phyloP scores from a whole-genome alignment of 441 rosid species.

The Cnidoscolus chayamansa region DNA sequence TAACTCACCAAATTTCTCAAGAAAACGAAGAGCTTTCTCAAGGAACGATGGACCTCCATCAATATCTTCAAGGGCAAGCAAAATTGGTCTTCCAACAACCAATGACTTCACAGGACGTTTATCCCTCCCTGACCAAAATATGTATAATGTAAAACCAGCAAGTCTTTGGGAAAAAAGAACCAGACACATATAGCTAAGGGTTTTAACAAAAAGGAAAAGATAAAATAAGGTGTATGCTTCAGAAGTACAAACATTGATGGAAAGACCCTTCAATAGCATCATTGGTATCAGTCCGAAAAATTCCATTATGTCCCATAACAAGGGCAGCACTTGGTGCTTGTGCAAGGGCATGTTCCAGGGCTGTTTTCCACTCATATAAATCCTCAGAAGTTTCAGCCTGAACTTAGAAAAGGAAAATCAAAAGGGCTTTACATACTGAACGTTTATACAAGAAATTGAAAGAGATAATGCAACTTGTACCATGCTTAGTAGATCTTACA shows the following conservation, averaged over 20 bases:
- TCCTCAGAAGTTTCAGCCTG: slow-evolving; percentile 97
- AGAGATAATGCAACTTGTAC: not conserved
- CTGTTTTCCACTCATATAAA: slow-evolving; percentile 91
- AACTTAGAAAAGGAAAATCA: slow-evolving; percentile 20
- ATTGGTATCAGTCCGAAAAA: slow-evolving; percentile 65
- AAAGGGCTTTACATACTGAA: slow-evolving; percentile 9
- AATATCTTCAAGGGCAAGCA: slow-evolving; percentile 98
- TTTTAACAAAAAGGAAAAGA: not conserved
- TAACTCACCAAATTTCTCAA: slow-evolving; percentile 83
- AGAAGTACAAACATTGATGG: slow-evolving; percentile 59
- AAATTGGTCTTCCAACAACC: slow-evolving; percentile 98
- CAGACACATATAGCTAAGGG: not conserved
- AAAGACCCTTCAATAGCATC: slow-evolving; percentile 78
- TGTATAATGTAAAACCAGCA: slow-evolving; percentile 12
- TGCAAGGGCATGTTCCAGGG: slow-evolving; percentile 89
- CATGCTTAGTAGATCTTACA: not conserved
- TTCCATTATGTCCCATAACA: slow-evolving; percentile 92
- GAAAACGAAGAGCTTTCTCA: slow-evolving; percentile 94
- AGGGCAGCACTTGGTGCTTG: slow-evolving; percentile 98
- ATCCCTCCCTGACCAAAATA: slow-evolving; percentile 68
- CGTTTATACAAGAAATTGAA: slow-evolving; percentile 5
- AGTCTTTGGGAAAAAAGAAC: slow-evolving; percentile 2
- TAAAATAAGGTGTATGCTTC: slow-evolving; percentile 4
- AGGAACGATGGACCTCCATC: slow-evolving; percentile 98
- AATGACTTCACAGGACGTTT: slow-evolving; percentile 81